Evolutionary conservation across 108 stramenopile genomes (phyloP).

Genomic region (Cyclotella sp.): DNA sequence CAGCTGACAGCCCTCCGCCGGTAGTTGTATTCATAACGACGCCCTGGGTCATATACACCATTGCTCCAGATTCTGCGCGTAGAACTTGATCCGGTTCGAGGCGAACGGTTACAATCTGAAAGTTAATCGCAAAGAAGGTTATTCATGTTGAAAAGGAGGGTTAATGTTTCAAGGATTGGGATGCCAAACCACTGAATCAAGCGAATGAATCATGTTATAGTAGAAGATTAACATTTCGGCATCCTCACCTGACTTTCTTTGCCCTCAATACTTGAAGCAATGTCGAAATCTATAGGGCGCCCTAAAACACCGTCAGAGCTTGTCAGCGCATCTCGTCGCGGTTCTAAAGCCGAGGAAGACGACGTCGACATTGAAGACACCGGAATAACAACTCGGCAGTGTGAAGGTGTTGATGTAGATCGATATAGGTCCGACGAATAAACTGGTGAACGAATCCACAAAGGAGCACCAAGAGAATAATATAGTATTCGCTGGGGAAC

Average conservation of each 20-base stretch:
- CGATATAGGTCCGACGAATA: too few species aligned
- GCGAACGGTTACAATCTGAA: slow-evolving; percentile 70
- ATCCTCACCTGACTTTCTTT: slow-evolving; percentile 87
- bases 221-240: too few species aligned
- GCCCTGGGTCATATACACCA: slow-evolving; percentile 88
- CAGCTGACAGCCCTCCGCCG: slow-evolving; percentile 68
- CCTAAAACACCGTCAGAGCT: slow-evolving; percentile 82
- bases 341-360: slow-evolving; percentile 15
- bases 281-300: slow-evolving; percentile 78
- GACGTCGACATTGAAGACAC: not conserved
- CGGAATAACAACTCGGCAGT: not conserved
- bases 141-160: too few species aligned
- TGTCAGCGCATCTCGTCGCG: slow-evolving; percentile 44
- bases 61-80: slow-evolving; percentile 88
- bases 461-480: too few species aligned
- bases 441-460: too few species aligned
- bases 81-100: slow-evolving; percentile 81
- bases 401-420: too few species aligned
- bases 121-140: not conserved
- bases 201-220: not conserved
- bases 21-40: slow-evolving; percentile 79
- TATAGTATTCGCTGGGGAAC: too few species aligned
- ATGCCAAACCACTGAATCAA: not conserved
- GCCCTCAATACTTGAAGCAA: slow-evolving; percentile 77
- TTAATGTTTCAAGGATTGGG: too few species aligned